Evolutionary conservation across 2,329 filamentous ascomycete genomes (phyloP), one percentile per base, ranked within the genome.

Genomic region (Podosphaera leucotricha): DNA sequence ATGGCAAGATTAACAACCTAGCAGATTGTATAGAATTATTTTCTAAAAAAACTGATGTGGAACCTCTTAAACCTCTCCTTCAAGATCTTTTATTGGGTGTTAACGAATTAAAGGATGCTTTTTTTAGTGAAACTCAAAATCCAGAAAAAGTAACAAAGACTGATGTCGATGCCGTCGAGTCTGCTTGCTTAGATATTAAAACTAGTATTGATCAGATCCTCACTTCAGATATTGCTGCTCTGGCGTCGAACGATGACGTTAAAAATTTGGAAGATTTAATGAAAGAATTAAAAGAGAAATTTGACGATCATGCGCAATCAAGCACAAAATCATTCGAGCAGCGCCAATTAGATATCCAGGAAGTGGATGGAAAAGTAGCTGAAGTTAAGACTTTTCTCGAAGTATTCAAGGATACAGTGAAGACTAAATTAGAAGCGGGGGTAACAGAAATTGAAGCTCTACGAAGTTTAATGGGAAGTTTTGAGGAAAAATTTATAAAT

Each of bases 161-260:
- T 0, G 83, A 94, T 52, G 66, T 93, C 3, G 81, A 90, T 49
- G 72, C 81, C 1, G 71, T 95, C 6, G 81, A 84, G 50, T 70
- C 82, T 0, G 70, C 87, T 37, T 81, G 85, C 26, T 72, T 81
- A n/a, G 85, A 93, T 49, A 77, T 92, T 60, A 93, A 92, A 62
- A 66, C 70, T 3, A 73, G 78, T 22, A 66, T 94, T 7, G 79
- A 85, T 38, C 75, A 80, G 44, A 71, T 90, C 54, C 67, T 75
- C 28, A 67, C 79, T 44, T 74, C 79, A 1, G 77, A 90, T 53
- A 65, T 81, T 5, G 77, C 77, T 1, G 66, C 70, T 1, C 61
- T 92, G 2, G 74, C 84, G 1, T 75, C 74, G 4, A 92, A 85
- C 58, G 75, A 82, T 1, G 83, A 92, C 51, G 58, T 92, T 16